Percentiles rank a stretch among this genome's conserved stretches.
These are phyloP conservation scores for Elsinoe necatrix DNA, from an alignment of 2,329 filamentous ascomycete species.

Conservation along the genomic window DNA sequence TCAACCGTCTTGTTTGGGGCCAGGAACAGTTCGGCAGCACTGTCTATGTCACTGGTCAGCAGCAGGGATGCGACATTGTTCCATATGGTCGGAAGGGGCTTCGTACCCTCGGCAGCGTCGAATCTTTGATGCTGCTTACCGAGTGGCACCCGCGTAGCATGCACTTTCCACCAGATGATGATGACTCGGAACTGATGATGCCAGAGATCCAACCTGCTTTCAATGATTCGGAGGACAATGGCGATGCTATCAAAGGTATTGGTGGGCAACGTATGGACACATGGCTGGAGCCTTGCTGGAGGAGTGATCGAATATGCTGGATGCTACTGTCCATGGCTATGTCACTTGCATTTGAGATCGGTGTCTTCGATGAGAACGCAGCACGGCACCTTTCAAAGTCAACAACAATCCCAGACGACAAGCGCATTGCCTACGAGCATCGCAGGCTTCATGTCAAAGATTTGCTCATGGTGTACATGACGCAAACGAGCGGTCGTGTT, in stretches of 20 bases:
- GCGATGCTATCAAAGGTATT: slow-evolving; percentile 51
- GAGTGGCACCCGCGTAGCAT: slow-evolving; percentile 95
- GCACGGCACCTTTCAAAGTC: slow-evolving; percentile 44
- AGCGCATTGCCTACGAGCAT: slow-evolving; percentile 68
- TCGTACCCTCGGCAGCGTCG: slow-evolving; percentile 84
- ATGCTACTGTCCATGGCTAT: slow-evolving; percentile 90
- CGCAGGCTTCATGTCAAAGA: slow-evolving; percentile 75
- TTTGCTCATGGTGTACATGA: slow-evolving; percentile 81
- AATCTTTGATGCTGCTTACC: slow-evolving; percentile 85
- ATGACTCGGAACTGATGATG: slow-evolving; percentile 54
- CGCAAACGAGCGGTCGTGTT: slow-evolving; percentile 84
- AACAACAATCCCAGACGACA: slow-evolving; percentile 35
- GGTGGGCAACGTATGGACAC: slow-evolving; percentile 82
- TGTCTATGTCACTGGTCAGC: slow-evolving; percentile 64
- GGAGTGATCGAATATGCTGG: slow-evolving; percentile 89
- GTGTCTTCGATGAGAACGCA: slow-evolving; percentile 86
- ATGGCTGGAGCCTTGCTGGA: slow-evolving; percentile 94
- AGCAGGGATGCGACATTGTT: slow-evolving; percentile 59
- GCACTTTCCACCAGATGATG: slow-evolving; percentile 73
- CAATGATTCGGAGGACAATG: slow-evolving; percentile 56
- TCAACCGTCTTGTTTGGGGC: slow-evolving; percentile 88
- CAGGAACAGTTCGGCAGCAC: slow-evolving; percentile 92
- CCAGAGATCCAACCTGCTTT: slow-evolving; percentile 41
- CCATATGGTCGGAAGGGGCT: slow-evolving; percentile 56
- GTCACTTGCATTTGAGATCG: slow-evolving; percentile 84